These are phyloP conservation scores for Bruguiera hainesii DNA, from an alignment of 441 rosid species.

Conservation along the genomic window DNA sequence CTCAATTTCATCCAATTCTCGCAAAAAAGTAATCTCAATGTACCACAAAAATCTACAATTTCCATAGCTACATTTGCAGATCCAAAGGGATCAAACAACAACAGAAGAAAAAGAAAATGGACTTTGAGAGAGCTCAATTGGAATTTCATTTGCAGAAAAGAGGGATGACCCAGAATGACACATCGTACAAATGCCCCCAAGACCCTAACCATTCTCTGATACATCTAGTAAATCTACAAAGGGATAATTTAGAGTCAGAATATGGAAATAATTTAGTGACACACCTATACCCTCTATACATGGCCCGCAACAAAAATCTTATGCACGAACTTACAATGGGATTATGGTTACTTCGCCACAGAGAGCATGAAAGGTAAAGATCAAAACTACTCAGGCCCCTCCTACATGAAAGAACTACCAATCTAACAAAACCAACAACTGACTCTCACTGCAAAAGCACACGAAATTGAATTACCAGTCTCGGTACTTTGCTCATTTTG, in stretches of 20 bases:
- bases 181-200: slow-evolving; percentile 18
- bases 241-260: slow-evolving; percentile 4
- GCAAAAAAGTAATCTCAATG: too few species aligned
- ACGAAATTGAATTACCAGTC: not conserved
- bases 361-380: slow-evolving; percentile 8
- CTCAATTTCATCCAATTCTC: too few species aligned
- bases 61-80: too few species aligned
- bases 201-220: slow-evolving; percentile 12
- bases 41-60: too few species aligned
- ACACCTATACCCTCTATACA: slow-evolving; percentile 45
- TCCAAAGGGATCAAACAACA: too few species aligned
- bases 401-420: slow-evolving; percentile 27
- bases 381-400: slow-evolving; percentile 22
- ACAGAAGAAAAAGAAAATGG: not conserved
- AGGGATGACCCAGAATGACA: slow-evolving; percentile 3
- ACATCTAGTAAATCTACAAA: slow-evolving; percentile 11
- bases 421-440: slow-evolving; percentile 19
- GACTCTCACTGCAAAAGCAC: slow-evolving; percentile 4
- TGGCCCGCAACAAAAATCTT: slow-evolving; percentile 39
- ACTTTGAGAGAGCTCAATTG: not conserved
- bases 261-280: slow-evolving; percentile 5
- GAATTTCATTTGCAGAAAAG: slow-evolving; percentile 16
- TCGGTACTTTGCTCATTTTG: slow-evolving; percentile 16
- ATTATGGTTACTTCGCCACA: slow-evolving; percentile 26
- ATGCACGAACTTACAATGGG: slow-evolving; percentile 32